Base-by-base conservation (phyloP, 257 asterid genomes). In the Datura wrightii region DNA sequence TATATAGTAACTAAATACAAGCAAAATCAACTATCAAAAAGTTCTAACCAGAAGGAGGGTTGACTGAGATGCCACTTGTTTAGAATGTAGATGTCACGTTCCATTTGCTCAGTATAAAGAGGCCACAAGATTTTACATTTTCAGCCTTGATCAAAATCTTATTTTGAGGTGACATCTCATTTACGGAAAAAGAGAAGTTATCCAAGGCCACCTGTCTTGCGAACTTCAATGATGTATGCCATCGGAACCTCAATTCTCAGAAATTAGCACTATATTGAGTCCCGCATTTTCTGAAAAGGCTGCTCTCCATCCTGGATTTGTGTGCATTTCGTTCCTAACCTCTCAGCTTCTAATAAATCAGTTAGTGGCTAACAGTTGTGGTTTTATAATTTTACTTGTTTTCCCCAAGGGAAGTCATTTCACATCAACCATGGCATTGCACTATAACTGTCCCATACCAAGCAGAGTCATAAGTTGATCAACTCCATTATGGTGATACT, bases 391-490 rank as follows among this genome's bases (percentile, higher is more conserved):
- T 71, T 13, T 42, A 9, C 14, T 70, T n/a, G 3, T 66, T 66
- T 66, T 66, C 37, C 5, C 19, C 36, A 1, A 5, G 56, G 16
- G 5, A 44, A 71, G 56, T 10, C 80, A 71, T 71, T 71, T 13
- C 80, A 71, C n/a, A 44, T 71, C 39, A 71, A 44, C 56, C 79
- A 10, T 18, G n/a, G 10, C 79, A 71, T 10, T 66, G 37, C 80
- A n/a, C 56, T 44, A n/a, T n/a, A 44, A 44, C 56, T 71, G 56
- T n/a, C 79, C 79, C 80, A 71, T 71, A 71, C 56, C 80, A 71
- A 71, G 34, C 18, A 71, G 37, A 66, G 56, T 19, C 41, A 10
- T 72, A 46, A 72, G 80, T n/a, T 72, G 37, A 72, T 72, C 79
- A 72, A 72, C 58, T 19, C 58, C 10, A 72, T 41, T 46, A 46